phyloP scores from a whole-genome alignment of 768 basidiomycete genomes.

The Serendipita sp. region DNA sequence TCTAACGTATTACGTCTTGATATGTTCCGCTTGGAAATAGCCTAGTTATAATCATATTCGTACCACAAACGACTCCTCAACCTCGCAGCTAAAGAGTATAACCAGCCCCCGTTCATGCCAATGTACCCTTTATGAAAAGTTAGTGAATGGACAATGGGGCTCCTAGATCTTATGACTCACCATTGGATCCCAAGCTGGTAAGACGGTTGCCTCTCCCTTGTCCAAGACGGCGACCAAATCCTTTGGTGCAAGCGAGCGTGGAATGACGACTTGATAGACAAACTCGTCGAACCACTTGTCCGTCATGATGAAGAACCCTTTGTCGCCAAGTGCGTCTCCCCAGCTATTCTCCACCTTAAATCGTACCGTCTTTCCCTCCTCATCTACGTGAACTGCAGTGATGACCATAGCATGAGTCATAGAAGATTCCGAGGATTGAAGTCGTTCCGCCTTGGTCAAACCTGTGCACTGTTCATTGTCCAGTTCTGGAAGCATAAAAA shows the following conservation, averaged over 20 bases:
- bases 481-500: not conserved
- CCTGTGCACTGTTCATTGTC: conserved; percentile 17
- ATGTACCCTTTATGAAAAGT: not conserved
- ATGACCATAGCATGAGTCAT: conserved; percentile 99
- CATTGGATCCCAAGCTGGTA: conserved; percentile 92
- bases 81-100: not conserved
- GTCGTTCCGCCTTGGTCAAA: conserved; percentile 71
- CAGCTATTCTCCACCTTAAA: conserved; percentile 97
- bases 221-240: conserved; percentile 74
- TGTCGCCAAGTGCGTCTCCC: conserved; percentile 60
- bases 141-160: not conserved
- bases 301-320: conserved; percentile 87
- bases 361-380: conserved; percentile 47
- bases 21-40: not conserved
- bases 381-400: conserved; percentile 77
- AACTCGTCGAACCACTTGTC: conserved; percentile 85
- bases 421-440: conserved; percentile 64
- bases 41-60: not conserved
- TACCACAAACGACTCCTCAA: not conserved
- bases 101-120: not conserved
- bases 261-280: conserved; percentile 88
- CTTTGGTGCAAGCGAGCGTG: conserved; percentile 60
- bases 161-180: conserved; percentile 22
- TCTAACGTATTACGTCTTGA: not conserved
- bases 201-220: conserved; percentile 39